Conservation (phyloP, 1,284 basidiomycete species). For the Heterobasidion irregulare region DNA sequence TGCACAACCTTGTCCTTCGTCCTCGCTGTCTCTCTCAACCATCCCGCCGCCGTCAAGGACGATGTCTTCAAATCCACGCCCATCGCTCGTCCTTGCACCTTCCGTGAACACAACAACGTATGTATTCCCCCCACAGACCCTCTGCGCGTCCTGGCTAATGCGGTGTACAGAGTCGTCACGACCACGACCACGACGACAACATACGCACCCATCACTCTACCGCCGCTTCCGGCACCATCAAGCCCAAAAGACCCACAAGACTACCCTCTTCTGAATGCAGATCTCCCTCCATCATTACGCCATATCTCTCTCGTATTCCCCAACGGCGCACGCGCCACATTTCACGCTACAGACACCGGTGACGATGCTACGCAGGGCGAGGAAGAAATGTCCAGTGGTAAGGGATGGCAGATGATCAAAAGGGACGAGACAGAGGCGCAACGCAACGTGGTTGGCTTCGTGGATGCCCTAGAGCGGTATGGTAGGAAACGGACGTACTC, state of each 20-base stretch:
- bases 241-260: conserved; percentile 71
- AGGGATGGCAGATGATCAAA: conserved; percentile 67
- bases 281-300: conserved; percentile 59
- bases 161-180: conserved; percentile 60
- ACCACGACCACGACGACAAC: conserved; percentile 80
- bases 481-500: conserved; percentile 69
- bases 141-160: conserved; percentile 16
- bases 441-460: conserved; percentile 49
- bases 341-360: conserved; percentile 56
- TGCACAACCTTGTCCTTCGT: neutral
- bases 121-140: conserved; percentile 17
- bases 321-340: conserved; percentile 68
- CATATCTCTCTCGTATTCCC: conserved; percentile 72
- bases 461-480: conserved; percentile 74
- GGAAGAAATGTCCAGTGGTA: conserved; percentile 55
- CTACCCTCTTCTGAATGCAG: conserved; percentile 67
- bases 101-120: conserved; percentile 75
- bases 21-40: conserved; percentile 5
- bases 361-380: conserved; percentile 65
- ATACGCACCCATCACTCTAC: conserved; percentile 74
- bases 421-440: conserved; percentile 47
- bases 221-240: conserved; percentile 54
- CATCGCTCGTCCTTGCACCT: conserved; percentile 59
- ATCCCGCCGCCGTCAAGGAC: conserved; percentile 19
- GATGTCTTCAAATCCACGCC: conserved; percentile 52